Evolutionary conservation across 164 flowering plant genomes (phyloP), one percentile per base, ranked within the genome.

Genomic region (Vitis amurensis): DNA sequence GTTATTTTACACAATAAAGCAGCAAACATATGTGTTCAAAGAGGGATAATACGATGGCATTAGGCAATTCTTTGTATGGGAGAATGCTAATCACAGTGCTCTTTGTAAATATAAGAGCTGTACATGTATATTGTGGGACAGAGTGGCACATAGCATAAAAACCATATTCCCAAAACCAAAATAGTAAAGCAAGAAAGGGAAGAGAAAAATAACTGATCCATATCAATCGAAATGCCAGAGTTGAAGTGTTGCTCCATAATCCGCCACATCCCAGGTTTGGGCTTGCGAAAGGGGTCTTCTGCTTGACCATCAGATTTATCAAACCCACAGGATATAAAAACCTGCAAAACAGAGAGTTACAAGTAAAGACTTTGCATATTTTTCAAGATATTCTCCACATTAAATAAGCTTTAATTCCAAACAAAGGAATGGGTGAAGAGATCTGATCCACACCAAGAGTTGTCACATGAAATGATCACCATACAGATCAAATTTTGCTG

Each of bases 181-280:
- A 31, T 15, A 67, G 29, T 55, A 3, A 56, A 49, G 50, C 23
- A 78, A 55, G 51, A 66, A 49, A 57, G 44, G 58, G 63, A 65
- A 64, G 49, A 72, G 61, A 61, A 49, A 65, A 69, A 58, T 83
- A 67, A 94, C 97, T 86, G 86, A 72, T 92, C 90, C 89, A 87
- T 87, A 76, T 94, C 93, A 66, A 91, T 74, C 14, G 84, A 29
- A 59, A 91, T 83, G 73, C 97, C 94, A 66, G 98, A 90, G 78
- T 94, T 94, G 81, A 94, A 92, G 59, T 89, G 80, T 56, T 86
- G 77, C 81, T 87, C 88, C 98, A 94, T 85, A 50, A 94, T 75
- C 23, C 72, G 82, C 98, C 98, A 94, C 98, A 94, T 92, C 60
- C 98, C 97, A 63, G 94, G 71, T 61, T 87, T 84, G 19, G 99